Evolutionary conservation across 1,139 yeast species (phyloP), one percentile per base, ranked within the genome.

Genomic region (Suhomyces maxii): DNA sequence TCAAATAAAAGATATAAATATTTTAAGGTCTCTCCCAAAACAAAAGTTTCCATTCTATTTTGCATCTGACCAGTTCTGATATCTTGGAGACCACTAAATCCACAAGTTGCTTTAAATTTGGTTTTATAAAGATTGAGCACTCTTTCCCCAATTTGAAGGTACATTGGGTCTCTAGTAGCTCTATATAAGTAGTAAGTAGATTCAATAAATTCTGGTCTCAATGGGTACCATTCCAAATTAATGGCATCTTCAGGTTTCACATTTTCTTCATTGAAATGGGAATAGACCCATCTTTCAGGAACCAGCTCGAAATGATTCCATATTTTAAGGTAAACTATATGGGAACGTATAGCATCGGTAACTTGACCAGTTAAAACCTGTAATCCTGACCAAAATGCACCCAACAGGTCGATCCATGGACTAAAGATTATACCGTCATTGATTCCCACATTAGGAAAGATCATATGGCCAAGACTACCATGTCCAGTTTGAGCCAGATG

Each of bases 41-140:
- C 95, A 72, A 91, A 91, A 7, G 95, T 82, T 60, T 91, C 98
- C 96, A 90, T 90, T 44, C 96, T 70, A 62, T 90, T 84, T 54
- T 89, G 91, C 46, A 66, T 65, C 47, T 71, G 64, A 0, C 89
- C 89, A 0, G 81, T 78, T 33, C 84, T 64, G 1, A 90, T 74
- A 59, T 90, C 85, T 53, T 83, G 86, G 12, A 80, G 61, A 0
- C 96, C 96, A n/a, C 86, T 79, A 58, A 87, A 86, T 3, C 97
- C 98, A 70, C 97, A 91, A 2, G 71, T 66, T 0, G 83, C 78
- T 53, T 69, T 75, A 60, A 78, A 86, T 44, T 72, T 68, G 1
- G 67, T 63, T 50, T 81, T 68, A 36, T 86, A 73, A 46, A 84
- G 80, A 5, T 75, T 58, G 50, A 91, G 63, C 1, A 88, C 71